These are phyloP conservation scores for Cudoniella acicularis DNA, from an alignment of 495 filamentous ascomycete species.

Conservation along the genomic window DNA sequence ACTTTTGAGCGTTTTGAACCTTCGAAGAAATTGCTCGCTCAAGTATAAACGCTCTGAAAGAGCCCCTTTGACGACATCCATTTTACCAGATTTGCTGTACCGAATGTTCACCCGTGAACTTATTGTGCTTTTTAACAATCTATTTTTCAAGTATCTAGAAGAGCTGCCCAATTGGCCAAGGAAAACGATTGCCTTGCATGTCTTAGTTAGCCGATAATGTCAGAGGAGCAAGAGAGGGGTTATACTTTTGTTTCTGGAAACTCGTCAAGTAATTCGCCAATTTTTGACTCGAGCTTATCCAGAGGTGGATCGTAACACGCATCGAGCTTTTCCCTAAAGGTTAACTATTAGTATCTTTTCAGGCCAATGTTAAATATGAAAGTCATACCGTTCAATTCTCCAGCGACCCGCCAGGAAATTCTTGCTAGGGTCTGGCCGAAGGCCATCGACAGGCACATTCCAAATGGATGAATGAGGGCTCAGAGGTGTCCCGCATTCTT, in stretches of 20 bases:
- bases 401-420: slow-evolving; percentile 3
- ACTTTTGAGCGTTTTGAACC: slow-evolving; percentile 4
- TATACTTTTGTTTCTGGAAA: slow-evolving; percentile 4
- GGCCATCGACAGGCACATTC: background rate
- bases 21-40: slow-evolving; percentile 3
- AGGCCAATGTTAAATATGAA: too few relatives aligned
- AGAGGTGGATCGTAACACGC: slow-evolving; percentile 4
- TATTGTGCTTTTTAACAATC: slow-evolving; percentile 1
- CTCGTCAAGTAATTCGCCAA: background rate
- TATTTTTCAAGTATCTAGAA: slow-evolving; percentile 5
- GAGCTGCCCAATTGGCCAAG: slow-evolving; percentile 8
- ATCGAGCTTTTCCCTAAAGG: background rate
- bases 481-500: slow-evolving; percentile 1
- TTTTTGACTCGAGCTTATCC: background rate
- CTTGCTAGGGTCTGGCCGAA: slow-evolving; percentile 2
- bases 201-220: background rate
- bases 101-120: background rate
- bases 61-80: slow-evolving; percentile 10
- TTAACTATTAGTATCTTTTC: background rate
- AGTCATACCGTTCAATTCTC: slow-evolving; percentile 5
- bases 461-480: slow-evolving; percentile 3
- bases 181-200: slow-evolving; percentile 6
- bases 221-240: background rate
- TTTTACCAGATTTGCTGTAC: slow-evolving; percentile 6
- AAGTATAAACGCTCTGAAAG: slow-evolving; percentile 4